Percentiles rank a stretch among this genome's conserved stretches.
phyloP scores from a whole-genome alignment of 2,329 filamentous ascomycete genomes.

The Lomentospora prolificans region DNA sequence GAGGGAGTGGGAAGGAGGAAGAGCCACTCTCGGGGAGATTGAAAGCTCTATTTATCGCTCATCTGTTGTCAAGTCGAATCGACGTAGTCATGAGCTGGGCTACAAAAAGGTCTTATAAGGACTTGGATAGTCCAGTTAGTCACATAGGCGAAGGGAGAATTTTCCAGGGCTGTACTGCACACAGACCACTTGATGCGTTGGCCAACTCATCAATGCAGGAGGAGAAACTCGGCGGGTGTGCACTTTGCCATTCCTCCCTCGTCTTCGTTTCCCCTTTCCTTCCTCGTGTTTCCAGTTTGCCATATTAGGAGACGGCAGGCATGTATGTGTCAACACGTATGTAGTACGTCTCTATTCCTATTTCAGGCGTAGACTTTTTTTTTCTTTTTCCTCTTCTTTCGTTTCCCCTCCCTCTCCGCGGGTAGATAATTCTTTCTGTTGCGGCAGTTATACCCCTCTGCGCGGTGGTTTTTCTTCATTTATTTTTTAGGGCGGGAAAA shows the following conservation, averaged over 20 bases:
- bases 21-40: background rate
- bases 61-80: background rate
- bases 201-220: slow-evolving; percentile 37
- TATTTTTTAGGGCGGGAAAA: no score
- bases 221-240: slow-evolving; percentile 40
- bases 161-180: slow-evolving; percentile 20
- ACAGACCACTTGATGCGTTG: slow-evolving; percentile 33
- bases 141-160: slow-evolving; percentile 4
- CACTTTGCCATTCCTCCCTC: background rate
- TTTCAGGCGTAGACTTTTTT: no score
- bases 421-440: no score
- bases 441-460: no score
- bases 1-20: background rate
- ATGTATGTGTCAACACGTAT: no score
- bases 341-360: slow-evolving; percentile 3
- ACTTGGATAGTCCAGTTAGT: background rate
- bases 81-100: no score
- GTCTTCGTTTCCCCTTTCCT: background rate
- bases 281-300: background rate
- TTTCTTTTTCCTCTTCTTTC: background rate
- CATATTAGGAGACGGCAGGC: no score
- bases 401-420: background rate
- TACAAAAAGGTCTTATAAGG: background rate
- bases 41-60: background rate
- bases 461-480: no score